Conservation (phyloP, 345 rosid species). For the Lepidium africanum region DNA sequence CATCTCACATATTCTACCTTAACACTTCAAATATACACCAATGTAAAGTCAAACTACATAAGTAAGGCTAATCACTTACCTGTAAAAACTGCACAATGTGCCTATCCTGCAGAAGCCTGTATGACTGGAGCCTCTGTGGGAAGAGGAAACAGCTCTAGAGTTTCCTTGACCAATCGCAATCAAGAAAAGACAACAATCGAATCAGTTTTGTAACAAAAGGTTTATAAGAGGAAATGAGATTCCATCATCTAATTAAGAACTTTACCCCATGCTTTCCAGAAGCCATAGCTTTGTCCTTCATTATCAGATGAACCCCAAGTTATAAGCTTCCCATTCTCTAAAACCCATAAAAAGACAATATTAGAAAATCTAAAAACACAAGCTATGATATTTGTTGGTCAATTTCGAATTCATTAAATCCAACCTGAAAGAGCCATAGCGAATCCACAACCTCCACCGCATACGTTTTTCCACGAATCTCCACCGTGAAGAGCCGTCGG, state of each 20-base stretch:
- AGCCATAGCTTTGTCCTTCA: slow-evolving; percentile 64
- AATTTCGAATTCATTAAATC: background rate
- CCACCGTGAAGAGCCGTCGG: slow-evolving; percentile 25
- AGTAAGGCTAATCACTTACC: slow-evolving; percentile 28
- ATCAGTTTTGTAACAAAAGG: slow-evolving; percentile 19
- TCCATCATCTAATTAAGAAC: slow-evolving; percentile 10
- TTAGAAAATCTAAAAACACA: background rate
- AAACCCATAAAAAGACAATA: background rate
- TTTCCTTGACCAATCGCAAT: slow-evolving; percentile 41
- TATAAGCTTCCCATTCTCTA: slow-evolving; percentile 65
- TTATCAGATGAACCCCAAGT: slow-evolving; percentile 83
- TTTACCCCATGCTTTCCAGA: slow-evolving; percentile 86
- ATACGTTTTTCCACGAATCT: slow-evolving; percentile 66
- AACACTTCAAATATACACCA: background rate
- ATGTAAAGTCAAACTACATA: background rate
- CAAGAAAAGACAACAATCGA: slow-evolving; percentile 7
- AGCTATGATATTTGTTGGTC: background rate
- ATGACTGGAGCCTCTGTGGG: slow-evolving; percentile 51
- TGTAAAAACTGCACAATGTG: slow-evolving; percentile 70
- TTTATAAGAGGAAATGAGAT: background rate
- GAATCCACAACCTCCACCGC: slow-evolving; percentile 84
- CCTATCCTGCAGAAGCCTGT: slow-evolving; percentile 78
- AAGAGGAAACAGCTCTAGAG: slow-evolving; percentile 66
- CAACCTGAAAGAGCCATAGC: slow-evolving; percentile 82
- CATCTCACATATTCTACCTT: no score